Evolutionary conservation across 2,329 filamentous ascomycete species (phyloP), one percentile per base, ranked within the genome.

Genomic region (Venturia effusa): DNA sequence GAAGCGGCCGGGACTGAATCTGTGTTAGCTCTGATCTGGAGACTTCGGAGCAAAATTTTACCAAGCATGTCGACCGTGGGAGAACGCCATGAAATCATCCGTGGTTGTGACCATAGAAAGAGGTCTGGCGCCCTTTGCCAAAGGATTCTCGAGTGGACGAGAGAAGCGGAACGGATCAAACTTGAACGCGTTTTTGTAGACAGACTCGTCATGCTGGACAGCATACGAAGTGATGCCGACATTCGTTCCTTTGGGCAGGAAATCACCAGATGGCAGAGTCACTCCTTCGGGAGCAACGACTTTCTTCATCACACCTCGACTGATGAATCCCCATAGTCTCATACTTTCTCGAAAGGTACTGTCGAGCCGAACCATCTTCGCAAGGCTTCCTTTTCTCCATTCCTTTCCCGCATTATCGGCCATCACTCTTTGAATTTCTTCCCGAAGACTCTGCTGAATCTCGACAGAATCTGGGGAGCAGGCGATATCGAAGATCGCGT

Each of bases 1-100:
- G 73, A 79, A 80, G 0, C 77, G 73, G 0, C 78, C 78, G 0
- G 76, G 77, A 64, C 51, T 57, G 27, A 7, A 24, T 19, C 22
- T 27, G 8, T 19, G n/a, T 40, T 79, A 67, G 3, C 75, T 69
- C 57, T 76, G 1, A 75, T 73, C n/a, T 80, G 66, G 30, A 79
- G 74, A 41, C 59, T 61, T 41, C 59, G 22, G 6, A 61, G 13
- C 17, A 34, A 30, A 34, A 13, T 2, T 19, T 57, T 57, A 57
- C 51, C 64, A 65, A 11, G 64, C 64, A 51, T 65, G 64, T 6
- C 64, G 61, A 8, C 64, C 64, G 30, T 65, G 64, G 1, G 61
- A 64, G 45, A 65, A 65, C 4, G 45, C 61, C 64, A 65, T 65
- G 40, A 64, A 65, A n/a, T 41, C 43, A 32, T 64, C 48, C 34